Evolutionary conservation across 768 basidiomycete species (phyloP).

Genomic region (Amanita exitialis): DNA sequence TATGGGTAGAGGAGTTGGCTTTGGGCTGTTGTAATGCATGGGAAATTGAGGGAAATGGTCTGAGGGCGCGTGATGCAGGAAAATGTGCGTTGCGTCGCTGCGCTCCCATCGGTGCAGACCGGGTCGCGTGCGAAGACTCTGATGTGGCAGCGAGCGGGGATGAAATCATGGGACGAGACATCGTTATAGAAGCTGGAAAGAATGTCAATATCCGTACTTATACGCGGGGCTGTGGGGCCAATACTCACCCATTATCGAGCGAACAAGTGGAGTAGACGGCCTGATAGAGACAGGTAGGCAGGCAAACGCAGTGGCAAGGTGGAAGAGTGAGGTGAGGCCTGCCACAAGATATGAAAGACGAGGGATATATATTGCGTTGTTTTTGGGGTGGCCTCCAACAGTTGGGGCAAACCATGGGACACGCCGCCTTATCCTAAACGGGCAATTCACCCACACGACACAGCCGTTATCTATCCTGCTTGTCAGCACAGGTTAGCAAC

Average conservation of each 20-base stretch:
- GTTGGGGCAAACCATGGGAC: slow-evolving; percentile 1
- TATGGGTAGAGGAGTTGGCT: slow-evolving; percentile 14
- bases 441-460: neutral
- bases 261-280: neutral
- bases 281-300: slow-evolving; percentile 8
- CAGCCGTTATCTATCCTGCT: neutral
- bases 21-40: slow-evolving; percentile 25
- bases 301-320: slow-evolving; percentile 1
- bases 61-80: slow-evolving; percentile 62
- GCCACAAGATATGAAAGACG: neutral
- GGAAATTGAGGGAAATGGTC: slow-evolving; percentile 66
- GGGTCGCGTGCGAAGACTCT: slow-evolving; percentile 21
- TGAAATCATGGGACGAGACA: slow-evolving; percentile 44
- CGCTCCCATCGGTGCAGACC: slow-evolving; percentile 20
- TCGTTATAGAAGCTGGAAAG: slow-evolving; percentile 30
- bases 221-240: neutral
- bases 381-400: neutral
- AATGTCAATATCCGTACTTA: neutral
- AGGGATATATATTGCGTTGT: neutral
- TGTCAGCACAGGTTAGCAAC: neutral
- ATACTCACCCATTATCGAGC: slow-evolving; percentile 3
- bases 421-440: neutral
- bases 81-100: slow-evolving; percentile 42
- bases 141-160: slow-evolving; percentile 44
- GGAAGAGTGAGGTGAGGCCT: neutral